A percentile compares a stretch with the other conserved stretches of the same genome.
These are phyloP conservation scores for Magnaporthiopsis incrustans DNA, from an alignment of 2,329 filamentous ascomycete species.

Conservation along the genomic window DNA sequence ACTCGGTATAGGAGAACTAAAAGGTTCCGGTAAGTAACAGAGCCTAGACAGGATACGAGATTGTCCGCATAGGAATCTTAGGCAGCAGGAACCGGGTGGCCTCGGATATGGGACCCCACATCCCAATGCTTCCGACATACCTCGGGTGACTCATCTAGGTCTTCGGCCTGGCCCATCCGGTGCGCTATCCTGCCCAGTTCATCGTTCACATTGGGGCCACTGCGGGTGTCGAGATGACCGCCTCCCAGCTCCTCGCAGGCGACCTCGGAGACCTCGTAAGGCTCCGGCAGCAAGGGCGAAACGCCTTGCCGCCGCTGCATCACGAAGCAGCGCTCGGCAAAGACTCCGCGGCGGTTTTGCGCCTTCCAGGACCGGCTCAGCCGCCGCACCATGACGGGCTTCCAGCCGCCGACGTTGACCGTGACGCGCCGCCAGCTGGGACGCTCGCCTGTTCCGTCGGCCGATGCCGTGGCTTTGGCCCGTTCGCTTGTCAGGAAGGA, in stretches of 20 bases:
- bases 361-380: constrained; percentile 31
- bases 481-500: constrained; percentile 23
- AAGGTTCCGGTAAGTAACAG: too few relatives aligned
- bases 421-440: constrained; percentile 30
- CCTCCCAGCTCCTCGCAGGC: background rate
- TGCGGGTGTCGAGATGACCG: background rate
- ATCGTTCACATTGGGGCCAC: too few relatives aligned
- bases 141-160: too few relatives aligned
- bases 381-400: constrained; percentile 34
- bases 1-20: too few relatives aligned
- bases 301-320: constrained; percentile 20
- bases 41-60: too few relatives aligned
- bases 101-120: too few relatives aligned
- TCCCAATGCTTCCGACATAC: too few relatives aligned
- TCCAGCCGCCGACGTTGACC: constrained; percentile 42
- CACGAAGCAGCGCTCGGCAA: constrained; percentile 39
- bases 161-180: too few relatives aligned
- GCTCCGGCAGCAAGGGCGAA: background rate
- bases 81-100: too few relatives aligned
- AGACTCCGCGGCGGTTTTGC: constrained; percentile 32
- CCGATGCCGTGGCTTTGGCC: constrained; percentile 2
- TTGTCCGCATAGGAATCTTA: too few relatives aligned
- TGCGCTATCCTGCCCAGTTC: too few relatives aligned
- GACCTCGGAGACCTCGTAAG: background rate
- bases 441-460: background rate